Conservation (phyloP, 768 basidiomycete species). For the Boletus rubroflammeus region DNA sequence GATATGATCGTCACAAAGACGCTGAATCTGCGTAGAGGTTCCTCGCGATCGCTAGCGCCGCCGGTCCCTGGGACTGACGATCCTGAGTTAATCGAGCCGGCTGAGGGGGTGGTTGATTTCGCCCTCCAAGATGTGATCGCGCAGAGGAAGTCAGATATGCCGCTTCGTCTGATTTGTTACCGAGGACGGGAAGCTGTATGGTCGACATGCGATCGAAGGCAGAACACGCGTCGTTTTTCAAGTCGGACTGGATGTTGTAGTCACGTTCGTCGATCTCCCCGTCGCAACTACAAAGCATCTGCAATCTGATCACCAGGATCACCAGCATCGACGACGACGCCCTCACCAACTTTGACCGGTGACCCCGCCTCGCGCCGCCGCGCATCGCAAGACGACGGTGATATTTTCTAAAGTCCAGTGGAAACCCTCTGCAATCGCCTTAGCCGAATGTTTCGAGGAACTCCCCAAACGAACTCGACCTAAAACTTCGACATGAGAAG, state of each 20-base stretch:
- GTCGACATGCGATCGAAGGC: conserved; percentile 11
- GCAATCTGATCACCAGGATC: conserved; percentile 12
- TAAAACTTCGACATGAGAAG: too few species aligned
- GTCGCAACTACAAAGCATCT: conserved; percentile 19
- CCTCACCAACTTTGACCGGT: conserved; percentile 19
- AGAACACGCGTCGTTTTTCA: conserved; percentile 20
- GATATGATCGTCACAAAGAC: not conserved
- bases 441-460: too few species aligned
- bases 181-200: conserved; percentile 23
- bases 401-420: too few species aligned
- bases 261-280: conserved; percentile 13
- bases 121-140: conserved; percentile 14
- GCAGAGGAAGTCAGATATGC: conserved; percentile 18
- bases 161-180: conserved; percentile 24
- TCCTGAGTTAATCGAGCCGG: not conserved
- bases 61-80: not conserved
- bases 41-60: too few species aligned
- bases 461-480: too few species aligned
- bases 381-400: conserved; percentile 27
- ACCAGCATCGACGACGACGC: conserved; percentile 17
- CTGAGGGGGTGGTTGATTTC: not conserved
- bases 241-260: conserved; percentile 19
- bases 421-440: too few species aligned
- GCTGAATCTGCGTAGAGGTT: too few species aligned
- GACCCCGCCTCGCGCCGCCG: conserved; percentile 19